Conservation (phyloP, 1,284 basidiomycete species). For the Malassezia dermatis region DNA sequence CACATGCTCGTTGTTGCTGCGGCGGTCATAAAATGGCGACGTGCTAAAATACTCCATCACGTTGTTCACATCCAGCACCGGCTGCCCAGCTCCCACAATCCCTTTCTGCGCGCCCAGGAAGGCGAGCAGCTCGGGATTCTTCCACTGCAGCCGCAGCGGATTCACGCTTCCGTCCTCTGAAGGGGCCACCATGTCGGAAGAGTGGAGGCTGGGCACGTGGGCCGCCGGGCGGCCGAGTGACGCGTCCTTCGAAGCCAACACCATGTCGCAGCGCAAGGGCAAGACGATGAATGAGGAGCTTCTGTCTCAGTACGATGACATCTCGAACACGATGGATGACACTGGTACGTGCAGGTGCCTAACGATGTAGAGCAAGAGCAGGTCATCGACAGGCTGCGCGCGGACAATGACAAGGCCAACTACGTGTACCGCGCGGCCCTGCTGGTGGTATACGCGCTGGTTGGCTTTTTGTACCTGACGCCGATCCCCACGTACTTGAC, state of each 20-base stretch:
- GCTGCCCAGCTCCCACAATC: neutral
- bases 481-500: constrained; percentile 40
- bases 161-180: neutral
- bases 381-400: constrained; percentile 29
- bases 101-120: constrained; percentile 26
- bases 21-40: constrained; percentile 39
- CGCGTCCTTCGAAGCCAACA: neutral
- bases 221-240: neutral
- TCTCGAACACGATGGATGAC: constrained; percentile 17
- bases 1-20: constrained; percentile 42
- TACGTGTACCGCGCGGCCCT: constrained; percentile 34
- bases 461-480: constrained; percentile 29
- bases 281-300: constrained; percentile 14
- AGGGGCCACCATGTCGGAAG: neutral
- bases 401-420: constrained; percentile 34
- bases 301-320: constrained; percentile 30
- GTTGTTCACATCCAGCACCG: constrained; percentile 26
- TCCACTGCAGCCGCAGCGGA: constrained; percentile 35
- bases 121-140: constrained; percentile 36
- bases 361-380: constrained; percentile 28
- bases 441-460: constrained; percentile 26
- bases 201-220: neutral
- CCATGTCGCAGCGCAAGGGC: constrained; percentile 2
- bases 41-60: constrained; percentile 40
- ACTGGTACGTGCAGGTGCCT: constrained; percentile 10